Base-by-base conservation (phyloP, 2,329 filamentous ascomycete species). In the Cryphonectria carpinicola region DNA sequence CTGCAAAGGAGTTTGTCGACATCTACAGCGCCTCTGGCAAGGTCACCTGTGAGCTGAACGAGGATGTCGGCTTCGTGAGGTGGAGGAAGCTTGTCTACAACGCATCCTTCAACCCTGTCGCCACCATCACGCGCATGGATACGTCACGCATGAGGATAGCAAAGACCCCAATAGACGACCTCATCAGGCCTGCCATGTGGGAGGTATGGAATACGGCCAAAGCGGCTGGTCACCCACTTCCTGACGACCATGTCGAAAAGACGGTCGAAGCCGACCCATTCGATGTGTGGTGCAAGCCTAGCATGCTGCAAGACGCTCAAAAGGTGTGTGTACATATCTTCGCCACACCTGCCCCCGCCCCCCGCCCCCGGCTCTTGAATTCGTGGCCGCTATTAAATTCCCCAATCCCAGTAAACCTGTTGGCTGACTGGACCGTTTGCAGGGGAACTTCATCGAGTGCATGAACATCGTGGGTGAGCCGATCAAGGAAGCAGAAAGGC, bases 81-180 rank as follows among this genome's bases (percentile, higher is more conserved):
- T 93, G 91, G 91, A 91, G 93, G 79, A 93, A 93, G 80, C 87
- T 93, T 72, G 90, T 89, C 76, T 93, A 93, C 83, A 93, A 93
- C 79, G 89, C 90, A 0, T 88, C 89, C 66, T 92, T 93, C 86
- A 93, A 93, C 80, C 90, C 91, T 0, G 90, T 88, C 0, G 89
- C 90, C 1, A 90, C 93, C 10, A 84, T 93, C 0, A 88, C 87
- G 1, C 89, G 89, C 86, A 88, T 67, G 78, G 80, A 32, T 91
- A 93, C 78, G 79, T 93, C 11, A 58, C 62, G 43, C 41, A 68
- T 49, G 35, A 49, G n/a, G 39, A 19, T 49, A 64, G 32, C 60
- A 41, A 63, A 61, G 49, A 41, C 22, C 43, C 3, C 8, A 2
- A 39, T 43, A 41, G 54, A 43, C 32, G 66, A 64, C 8, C 62